Evolutionary conservation across 1,139 yeast genomes (phyloP), one percentile per base, ranked within the genome.

Genomic region (Torulaspora globosa): DNA sequence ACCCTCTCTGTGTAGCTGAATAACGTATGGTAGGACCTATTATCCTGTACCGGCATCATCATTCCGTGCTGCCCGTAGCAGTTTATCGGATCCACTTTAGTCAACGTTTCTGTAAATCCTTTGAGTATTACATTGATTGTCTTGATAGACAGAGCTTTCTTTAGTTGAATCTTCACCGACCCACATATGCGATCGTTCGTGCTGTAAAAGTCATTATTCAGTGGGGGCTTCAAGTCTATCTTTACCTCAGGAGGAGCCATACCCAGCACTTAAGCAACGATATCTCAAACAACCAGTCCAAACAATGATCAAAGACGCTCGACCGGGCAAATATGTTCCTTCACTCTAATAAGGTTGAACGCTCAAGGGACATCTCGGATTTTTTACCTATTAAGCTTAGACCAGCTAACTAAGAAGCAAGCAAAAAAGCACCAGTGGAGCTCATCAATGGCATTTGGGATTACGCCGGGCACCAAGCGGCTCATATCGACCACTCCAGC

Each of bases 401-500:
- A 26, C 10, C 15, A 34, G 9, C 10, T 34, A 8, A 32, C 11
- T 34, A 34, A 23, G 28, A 24, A 8, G 3, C n/a, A 8, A 21
- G 16, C 28, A 7, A n/a, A 4, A 21, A 21, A 26, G 7, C 16
- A 11, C 7, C 19, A 34, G 2, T 33, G 15, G 16, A 11, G 12
- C 9, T 11, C 23, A 12, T 16, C 32, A 9, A 36, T 36, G 39
- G 39, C 11, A 16, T 28, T 38, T 2, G 15, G 6, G 9, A 9
- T 39, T 16, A 14, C 18, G 11, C 24, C 12, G 14, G 15, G 30
- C 18, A 14, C 31, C 12, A 32, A 10, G 37, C 42, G 52, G 37
- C 43, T 21, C 14, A 70, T 71, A 65, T 71, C 70, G 61, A 68
- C 71, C 51, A 50, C 58, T 44, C 54, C 39, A 23, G 14, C 38